Conservation (phyloP, 768 basidiomycete genomes). For the Mycena albidolilacea region DNA sequence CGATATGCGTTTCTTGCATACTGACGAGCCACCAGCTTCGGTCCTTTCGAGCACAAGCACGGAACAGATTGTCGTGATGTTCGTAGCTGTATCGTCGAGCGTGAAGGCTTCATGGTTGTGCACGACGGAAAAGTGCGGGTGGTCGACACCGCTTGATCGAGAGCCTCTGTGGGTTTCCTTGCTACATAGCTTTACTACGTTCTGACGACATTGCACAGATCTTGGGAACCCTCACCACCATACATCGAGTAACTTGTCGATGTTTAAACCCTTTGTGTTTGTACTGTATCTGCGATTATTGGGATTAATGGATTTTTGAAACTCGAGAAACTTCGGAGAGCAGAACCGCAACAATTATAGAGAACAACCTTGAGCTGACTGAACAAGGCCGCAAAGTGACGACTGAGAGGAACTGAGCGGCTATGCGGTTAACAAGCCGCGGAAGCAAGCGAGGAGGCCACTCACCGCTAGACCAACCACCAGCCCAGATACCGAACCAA, state of each 20-base stretch:
- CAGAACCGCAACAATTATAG: background rate
- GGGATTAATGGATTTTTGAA: background rate
- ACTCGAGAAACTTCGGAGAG: background rate
- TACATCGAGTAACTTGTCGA: background rate
- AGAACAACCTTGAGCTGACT: too few relatives aligned
- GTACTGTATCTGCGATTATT: background rate
- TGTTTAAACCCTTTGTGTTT: background rate
- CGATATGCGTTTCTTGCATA: background rate
- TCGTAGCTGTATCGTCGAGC: slow-evolving; percentile 13
- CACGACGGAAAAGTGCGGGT: slow-evolving; percentile 28
- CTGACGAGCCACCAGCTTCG: background rate
- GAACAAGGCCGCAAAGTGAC: too few relatives aligned
- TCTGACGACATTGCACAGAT: background rate
- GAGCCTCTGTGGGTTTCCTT: slow-evolving; percentile 11
- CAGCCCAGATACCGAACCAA: too few relatives aligned
- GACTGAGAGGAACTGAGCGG: too few relatives aligned
- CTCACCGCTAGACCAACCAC: too few relatives aligned
- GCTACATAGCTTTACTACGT: background rate
- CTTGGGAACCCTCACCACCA: background rate
- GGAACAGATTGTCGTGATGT: slow-evolving; percentile 25
- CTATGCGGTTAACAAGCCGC: too few relatives aligned
- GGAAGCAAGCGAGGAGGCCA: too few relatives aligned
- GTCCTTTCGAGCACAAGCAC: slow-evolving; percentile 25
- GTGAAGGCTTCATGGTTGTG: slow-evolving; percentile 19
- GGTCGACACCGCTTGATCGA: slow-evolving; percentile 17